Percentiles rank a stretch among this genome's conserved stretches.
phyloP scores from a whole-genome alignment of 192 early-diverging fungal genomes.

The Coemansia sp. region DNA sequence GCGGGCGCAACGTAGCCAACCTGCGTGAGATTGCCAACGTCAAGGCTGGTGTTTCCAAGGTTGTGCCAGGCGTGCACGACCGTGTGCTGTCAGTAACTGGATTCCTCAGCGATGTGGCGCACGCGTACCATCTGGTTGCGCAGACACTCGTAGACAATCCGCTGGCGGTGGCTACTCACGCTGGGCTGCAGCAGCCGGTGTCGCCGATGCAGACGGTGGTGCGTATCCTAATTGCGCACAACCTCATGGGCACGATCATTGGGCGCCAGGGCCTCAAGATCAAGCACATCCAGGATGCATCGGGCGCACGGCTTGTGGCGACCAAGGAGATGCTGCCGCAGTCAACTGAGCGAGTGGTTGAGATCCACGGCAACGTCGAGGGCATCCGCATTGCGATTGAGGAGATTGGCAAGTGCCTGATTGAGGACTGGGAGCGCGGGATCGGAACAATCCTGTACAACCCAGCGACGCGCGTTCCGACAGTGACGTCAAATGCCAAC shows the following conservation, averaged over 20 bases:
- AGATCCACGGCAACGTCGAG: constrained; percentile 81
- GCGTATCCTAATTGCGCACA: constrained; percentile 87
- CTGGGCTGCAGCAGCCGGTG: constrained; percentile 51
- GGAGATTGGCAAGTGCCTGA: constrained; percentile 82
- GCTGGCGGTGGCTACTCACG: constrained; percentile 55
- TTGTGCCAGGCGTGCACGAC: constrained; percentile 83
- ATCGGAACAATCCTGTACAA: constrained; percentile 84
- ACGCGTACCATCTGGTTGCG: constrained; percentile 85
- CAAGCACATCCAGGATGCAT: constrained; percentile 91
- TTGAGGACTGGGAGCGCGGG: constrained; percentile 82
- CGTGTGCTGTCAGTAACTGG: constrained; percentile 77
- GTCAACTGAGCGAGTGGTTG: constrained; percentile 89
- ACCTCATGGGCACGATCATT: constrained; percentile 89
- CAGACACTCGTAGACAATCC: constrained; percentile 76
- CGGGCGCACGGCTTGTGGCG: constrained; percentile 82
- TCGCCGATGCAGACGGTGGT: constrained; percentile 62
- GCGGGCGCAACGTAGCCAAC: constrained; percentile 86
- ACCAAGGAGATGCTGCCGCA: constrained; percentile 91
- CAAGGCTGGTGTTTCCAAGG: constrained; percentile 90
- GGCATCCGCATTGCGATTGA: constrained; percentile 80
- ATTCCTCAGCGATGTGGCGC: constrained; percentile 65
- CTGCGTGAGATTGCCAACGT: constrained; percentile 83
- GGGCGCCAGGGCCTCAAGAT: constrained; percentile 92
- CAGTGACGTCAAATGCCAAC: constrained; percentile 50
- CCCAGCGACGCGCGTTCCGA: constrained; percentile 61